These are phyloP conservation scores for Rubia yunnanensis DNA, from an alignment of 257 asterid genomes.

Conservation along the genomic window DNA sequence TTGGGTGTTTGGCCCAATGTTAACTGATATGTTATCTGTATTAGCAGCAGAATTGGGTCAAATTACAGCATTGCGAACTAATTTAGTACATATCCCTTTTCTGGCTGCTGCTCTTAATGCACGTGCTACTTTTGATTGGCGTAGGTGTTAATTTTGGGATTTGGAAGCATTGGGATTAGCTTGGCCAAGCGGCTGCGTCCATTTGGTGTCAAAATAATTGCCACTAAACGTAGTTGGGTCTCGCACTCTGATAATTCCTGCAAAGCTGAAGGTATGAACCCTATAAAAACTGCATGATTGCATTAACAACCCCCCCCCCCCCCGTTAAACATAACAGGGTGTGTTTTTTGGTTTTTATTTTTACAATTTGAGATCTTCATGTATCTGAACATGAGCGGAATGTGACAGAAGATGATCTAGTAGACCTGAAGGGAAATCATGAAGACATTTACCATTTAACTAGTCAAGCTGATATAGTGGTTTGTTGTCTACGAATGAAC, in stretches of 20 bases:
- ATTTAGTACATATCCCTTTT: not conserved
- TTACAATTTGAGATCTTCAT: conserved; percentile 1
- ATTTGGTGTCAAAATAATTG: conserved; percentile 82
- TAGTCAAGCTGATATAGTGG: conserved; percentile 69
- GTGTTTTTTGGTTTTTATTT: not conserved
- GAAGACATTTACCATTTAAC: conserved; percentile 61
- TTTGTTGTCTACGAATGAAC: conserved; percentile 79
- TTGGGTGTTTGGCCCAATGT: not conserved
- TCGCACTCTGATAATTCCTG: conserved; percentile 23
- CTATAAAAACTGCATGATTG: not conserved
- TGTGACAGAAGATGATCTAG: conserved; percentile 36
- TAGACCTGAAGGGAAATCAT: conserved; percentile 83
- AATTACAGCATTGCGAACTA: not conserved
- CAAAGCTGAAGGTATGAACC: conserved; percentile 35
- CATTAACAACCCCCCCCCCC: not conserved
- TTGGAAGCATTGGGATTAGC: conserved; percentile 74
- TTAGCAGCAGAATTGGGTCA: not conserved
- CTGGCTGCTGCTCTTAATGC: not conserved
- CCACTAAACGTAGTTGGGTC: conserved; percentile 88
- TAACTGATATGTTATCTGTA: not conserved
- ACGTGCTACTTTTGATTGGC: conserved; percentile 3
- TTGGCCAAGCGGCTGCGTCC: conserved; percentile 88
- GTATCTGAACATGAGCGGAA: conserved; percentile 17
- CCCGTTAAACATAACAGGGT: not conserved
- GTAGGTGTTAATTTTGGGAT: conserved; percentile 81